Percentiles rank a stretch among this genome's conserved stretches.
phyloP scores from a whole-genome alignment of 1,284 basidiomycete genomes.

The Pholiota adiposa region DNA sequence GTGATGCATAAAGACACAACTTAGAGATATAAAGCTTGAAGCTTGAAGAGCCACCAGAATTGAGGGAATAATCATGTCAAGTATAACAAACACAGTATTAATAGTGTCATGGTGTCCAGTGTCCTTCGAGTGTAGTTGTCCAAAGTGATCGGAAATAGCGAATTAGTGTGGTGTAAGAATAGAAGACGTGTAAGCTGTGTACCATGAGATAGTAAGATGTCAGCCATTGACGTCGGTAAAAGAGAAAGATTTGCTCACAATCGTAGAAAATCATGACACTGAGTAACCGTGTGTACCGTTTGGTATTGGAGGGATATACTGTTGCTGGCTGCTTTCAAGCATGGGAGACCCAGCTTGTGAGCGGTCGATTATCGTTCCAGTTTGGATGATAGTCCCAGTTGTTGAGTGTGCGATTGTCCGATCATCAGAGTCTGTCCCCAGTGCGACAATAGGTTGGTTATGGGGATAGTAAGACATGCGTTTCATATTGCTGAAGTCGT shows the following conservation, averaged over 20 bases:
- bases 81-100: conserved; percentile 13
- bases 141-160: conserved; percentile 18
- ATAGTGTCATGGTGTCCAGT: conserved; percentile 10
- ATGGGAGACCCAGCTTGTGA: conserved; percentile 65
- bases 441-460: conserved; percentile 65
- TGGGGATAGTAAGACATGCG: conserved; percentile 82
- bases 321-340: conserved; percentile 32
- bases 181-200: conserved; percentile 14
- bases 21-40: not conserved
- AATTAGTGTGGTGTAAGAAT: conserved; percentile 26
- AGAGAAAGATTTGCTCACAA: not conserved
- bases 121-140: conserved; percentile 15
- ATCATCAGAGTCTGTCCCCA: conserved; percentile 50
- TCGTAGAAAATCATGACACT: conserved; percentile 27
- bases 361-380: conserved; percentile 55
- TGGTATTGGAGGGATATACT: conserved; percentile 24
- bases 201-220: conserved; percentile 8
- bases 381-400: conserved; percentile 43
- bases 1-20: not conserved
- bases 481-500: conserved; percentile 69
- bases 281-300: conserved; percentile 21
- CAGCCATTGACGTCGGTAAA: not conserved
- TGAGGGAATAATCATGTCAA: conserved; percentile 5
- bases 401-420: conserved; percentile 39
- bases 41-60: not conserved